A percentile compares a stretch with the other conserved stretches of the same genome.
Conservation (phyloP, 257 asterid species). For the Cinchona pubescens region DNA sequence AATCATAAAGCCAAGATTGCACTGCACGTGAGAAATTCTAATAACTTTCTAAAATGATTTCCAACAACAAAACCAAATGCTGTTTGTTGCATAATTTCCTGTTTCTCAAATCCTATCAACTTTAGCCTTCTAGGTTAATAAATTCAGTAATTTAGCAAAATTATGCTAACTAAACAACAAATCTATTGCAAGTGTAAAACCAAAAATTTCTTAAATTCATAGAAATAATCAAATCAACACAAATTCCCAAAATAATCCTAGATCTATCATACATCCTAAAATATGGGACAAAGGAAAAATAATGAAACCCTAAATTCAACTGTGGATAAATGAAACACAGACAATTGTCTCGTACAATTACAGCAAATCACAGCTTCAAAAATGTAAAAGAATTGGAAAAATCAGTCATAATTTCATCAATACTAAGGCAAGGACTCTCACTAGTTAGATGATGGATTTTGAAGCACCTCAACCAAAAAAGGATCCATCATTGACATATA, state of each 20-base stretch:
- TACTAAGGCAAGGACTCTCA: constrained; percentile 25
- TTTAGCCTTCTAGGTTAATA: no score
- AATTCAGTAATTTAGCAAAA: no score
- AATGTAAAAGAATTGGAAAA: no score
- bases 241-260: neutral
- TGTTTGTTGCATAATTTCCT: no score
- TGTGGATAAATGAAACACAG: neutral
- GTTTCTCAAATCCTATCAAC: no score
- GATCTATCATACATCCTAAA: neutral
- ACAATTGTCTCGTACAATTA: neutral
- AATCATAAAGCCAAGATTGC: neutral
- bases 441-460: constrained; percentile 94
- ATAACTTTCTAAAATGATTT: no score
- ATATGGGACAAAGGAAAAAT: no score
- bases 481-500: constrained; percentile 77
- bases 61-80: no score
- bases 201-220: neutral
- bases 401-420: no score
- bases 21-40: neutral
- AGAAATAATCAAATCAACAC: neutral
- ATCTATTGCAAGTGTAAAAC: constrained; percentile 10
- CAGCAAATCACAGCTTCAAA: neutral
- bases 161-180: constrained; percentile 16
- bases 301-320: neutral
- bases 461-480: constrained; percentile 94